phyloP scores from a whole-genome alignment of 331 rosid species.

The Malus hybrid region DNA sequence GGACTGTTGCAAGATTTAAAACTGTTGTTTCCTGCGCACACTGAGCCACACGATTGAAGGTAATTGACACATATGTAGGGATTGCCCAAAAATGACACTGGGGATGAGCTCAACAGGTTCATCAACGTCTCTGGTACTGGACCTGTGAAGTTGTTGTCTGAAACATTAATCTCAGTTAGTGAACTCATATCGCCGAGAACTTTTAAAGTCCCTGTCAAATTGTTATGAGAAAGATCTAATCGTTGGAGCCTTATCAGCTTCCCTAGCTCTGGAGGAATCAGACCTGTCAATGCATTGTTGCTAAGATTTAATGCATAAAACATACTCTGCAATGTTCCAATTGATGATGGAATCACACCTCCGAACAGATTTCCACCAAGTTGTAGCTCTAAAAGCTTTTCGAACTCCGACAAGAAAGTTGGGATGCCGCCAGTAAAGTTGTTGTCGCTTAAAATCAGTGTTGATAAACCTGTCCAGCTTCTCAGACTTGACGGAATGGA shows the following conservation, averaged over 20 bases:
- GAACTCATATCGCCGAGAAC: slow-evolving; percentile 38
- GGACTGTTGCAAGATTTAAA: slow-evolving; percentile 38
- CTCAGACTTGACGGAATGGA: slow-evolving; percentile 45
- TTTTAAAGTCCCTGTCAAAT: slow-evolving; percentile 53
- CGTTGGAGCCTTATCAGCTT: slow-evolving; percentile 22
- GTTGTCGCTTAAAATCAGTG: slow-evolving; percentile 57
- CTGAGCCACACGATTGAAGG: slow-evolving; percentile 20
- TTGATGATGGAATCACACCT: slow-evolving; percentile 53
- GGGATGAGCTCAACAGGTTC: slow-evolving; percentile 32
- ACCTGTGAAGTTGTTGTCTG: slow-evolving; percentile 57
- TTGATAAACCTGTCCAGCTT: slow-evolving; percentile 44
- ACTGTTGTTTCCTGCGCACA: slow-evolving; percentile 24
- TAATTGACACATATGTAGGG: slow-evolving; percentile 53
- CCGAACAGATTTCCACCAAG: slow-evolving; percentile 75
- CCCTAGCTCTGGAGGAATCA: slow-evolving; percentile 48
- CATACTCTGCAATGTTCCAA: slow-evolving; percentile 54
- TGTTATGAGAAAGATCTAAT: slow-evolving; percentile 61
- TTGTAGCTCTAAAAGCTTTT: slow-evolving; percentile 44
- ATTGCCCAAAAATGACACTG: slow-evolving; percentile 50
- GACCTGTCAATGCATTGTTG: slow-evolving; percentile 57
- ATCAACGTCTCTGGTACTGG: slow-evolving; percentile 41
- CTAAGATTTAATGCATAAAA: slow-evolving; percentile 59
- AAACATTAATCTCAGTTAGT: slow-evolving; percentile 36
- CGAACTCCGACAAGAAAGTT: slow-evolving; percentile 34
- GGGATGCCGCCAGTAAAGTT: slow-evolving; percentile 55